phyloP scores from a whole-genome alignment of 148 eudicot species.

The Polygonum aviculare region DNA sequence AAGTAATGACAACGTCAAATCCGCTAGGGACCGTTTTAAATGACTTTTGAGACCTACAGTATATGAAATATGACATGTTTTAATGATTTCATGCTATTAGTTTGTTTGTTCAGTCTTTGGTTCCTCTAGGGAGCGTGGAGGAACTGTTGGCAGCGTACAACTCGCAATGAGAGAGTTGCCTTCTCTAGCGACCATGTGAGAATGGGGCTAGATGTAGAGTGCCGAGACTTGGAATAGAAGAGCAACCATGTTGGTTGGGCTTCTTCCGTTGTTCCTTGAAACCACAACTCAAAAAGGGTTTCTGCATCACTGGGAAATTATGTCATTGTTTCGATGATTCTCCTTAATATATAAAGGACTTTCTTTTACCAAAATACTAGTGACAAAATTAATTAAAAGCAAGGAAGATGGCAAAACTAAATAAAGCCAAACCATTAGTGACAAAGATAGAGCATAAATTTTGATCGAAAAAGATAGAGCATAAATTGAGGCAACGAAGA shows the following conservation, averaged over 20 bases:
- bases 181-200: conserved; percentile 80
- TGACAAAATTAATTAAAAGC: no score
- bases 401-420: no score
- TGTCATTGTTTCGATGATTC: conserved; percentile 41
- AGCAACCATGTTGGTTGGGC: conserved; percentile 91
- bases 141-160: conserved; percentile 90
- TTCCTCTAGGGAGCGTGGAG: conserved; percentile 98
- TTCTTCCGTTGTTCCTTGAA: conserved; percentile 65
- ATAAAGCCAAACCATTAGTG: no score
- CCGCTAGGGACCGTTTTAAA: conserved; percentile 50
- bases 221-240: conserved; percentile 99
- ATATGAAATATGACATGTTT: no score
- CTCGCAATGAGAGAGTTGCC: conserved; percentile 87
- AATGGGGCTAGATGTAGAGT: conserved; percentile 97
- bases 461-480: no score
- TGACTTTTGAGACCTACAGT: neutral
- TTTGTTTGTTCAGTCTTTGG: conserved; percentile 60
- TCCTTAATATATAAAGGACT: no score
- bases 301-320: conserved; percentile 88
- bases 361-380: no score
- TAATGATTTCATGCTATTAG: neutral
- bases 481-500: no score
- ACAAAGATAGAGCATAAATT: no score
- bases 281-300: conserved; percentile 89
- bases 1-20: conserved; percentile 97